Base-by-base conservation (phyloP, 768 basidiomycete species). In the Cyathus striatus region DNA sequence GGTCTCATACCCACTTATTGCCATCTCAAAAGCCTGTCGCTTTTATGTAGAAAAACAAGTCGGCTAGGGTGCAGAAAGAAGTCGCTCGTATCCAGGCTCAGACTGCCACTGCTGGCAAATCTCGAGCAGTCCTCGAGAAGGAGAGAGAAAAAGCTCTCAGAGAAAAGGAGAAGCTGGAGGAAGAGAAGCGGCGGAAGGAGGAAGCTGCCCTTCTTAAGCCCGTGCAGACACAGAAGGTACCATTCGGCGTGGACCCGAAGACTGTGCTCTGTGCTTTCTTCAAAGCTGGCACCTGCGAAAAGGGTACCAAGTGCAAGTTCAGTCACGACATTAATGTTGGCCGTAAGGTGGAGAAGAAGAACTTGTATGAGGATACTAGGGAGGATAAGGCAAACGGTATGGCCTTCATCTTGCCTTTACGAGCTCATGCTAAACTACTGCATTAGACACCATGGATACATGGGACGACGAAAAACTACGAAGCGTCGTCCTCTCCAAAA, bases 381-480 rank as follows among this genome's bases (percentile, higher is more conserved):
- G 89, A 88, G 60, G 88, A 92, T 48, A 86, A 93, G 64, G 57
- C 76, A 53, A 62, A 67, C 40, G 90, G 90, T 89, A 48, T 21
- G 78, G n/a, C n/a, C 66, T 22, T 10, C 6, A 23, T 20, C n/a
- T 41, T 54, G 30, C 26, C 13, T 44, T 38, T 23, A 35, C 24
- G 35, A 27, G 9, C 48, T 34, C 21, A 38, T 21, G 1, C 14
- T 41, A 7, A 17, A 27, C 32, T 1, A 16, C 13, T 35, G 25
- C 32, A 25, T 26, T 49, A 93, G 94, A 98, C 66, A 93, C 91
- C 9, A 98, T 98, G 96, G 93, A 96, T 53, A 81, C 71, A 48
- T 99, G 96, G 96, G 92, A 96, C 64, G 89, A 98, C 47, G 92
- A 84, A 56, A 97, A 97, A 65, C 69, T 99, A 44, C 75, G 81